Evolutionary conservation across 495 filamentous ascomycete genomes (phyloP), one percentile per base, ranked within the genome.

Genomic region (Daldinia bambusicola): DNA sequence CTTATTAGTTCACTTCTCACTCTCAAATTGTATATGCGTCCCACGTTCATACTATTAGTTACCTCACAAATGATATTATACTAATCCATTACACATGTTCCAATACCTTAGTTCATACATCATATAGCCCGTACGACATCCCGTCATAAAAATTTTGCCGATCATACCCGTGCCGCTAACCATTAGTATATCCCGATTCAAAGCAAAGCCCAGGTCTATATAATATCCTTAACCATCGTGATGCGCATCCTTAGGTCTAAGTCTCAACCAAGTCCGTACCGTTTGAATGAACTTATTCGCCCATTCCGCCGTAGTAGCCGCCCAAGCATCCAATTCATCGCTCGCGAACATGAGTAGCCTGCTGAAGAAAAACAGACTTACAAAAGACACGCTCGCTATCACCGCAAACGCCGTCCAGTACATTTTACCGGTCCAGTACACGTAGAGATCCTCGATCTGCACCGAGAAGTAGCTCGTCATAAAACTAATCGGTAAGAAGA

Each of bases 391-490:
- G 26, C 82, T 83, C 52, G 93, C 85, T 40, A 92, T 87, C 41
- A 93, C 86, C 6, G 82, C 89, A 75, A 94, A 94, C 37, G 83
- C 79, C 18, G 84, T 82, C 93, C 93, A 97, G 74, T 93, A 97
- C 41, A 89, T 84, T 37, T 74, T 84, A 22, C 82, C 75, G 0
- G 83, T 87, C 78, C 91, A 95, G 16, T 83, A 79, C 4, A 76
- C 81, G 50, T 85, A 79, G 8, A 91, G 76, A 12, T 88, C 88
- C 22, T 79, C 73, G 50, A 95, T 84, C 74, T 93, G 87, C 18
- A 90, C 87, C 1, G 89, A 91, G 74, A 95, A 97, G 80, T 94
- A 96, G n/a, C 83, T 90, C 10, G 91, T 94, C 86, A 95, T 89
- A 38, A 97, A 82, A 67, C 88, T 92, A 67, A 97, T 89, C 3